Evolutionary conservation across 768 basidiomycete genomes (phyloP), one percentile per base, ranked within the genome.

Genomic region (Kondoa malvinella): DNA sequence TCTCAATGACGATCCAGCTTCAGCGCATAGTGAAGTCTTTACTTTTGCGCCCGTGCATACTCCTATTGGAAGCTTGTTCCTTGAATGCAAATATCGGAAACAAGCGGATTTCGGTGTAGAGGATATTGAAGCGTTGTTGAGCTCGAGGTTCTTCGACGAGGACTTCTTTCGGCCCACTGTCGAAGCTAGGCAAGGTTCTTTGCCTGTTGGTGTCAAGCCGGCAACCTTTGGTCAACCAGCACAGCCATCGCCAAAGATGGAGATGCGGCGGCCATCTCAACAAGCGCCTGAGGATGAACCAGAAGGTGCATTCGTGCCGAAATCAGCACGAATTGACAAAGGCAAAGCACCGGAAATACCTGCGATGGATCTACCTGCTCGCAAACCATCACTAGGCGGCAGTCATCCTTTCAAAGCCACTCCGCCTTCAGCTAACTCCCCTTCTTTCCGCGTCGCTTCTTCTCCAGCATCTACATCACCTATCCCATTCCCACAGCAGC

Each of bases 151-250:
- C 68, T 70, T 75, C 65, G 73, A 75, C 64, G 73, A 75, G 25
- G 73, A 75, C 65, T 74, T 73, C 57, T 75, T 75, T 65, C 50
- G 66, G 64, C 74, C 74, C 12, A 74, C 74, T 66, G 0, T 63
- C 32, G 27, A 26, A 65, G 3, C 33, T 61, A 50, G 21, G 21
- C 40, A 50, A 50, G 40, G n/a, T n/a, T n/a, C n/a, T n/a, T n/a
- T n/a, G n/a, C n/a, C n/a, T n/a, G n/a, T n/a, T n/a, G n/a, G n/a
- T n/a, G n/a, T n/a, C n/a, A n/a, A n/a, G n/a, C n/a, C n/a, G n/a
- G n/a, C n/a, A n/a, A n/a, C n/a, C n/a, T n/a, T n/a, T n/a, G 71
- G 69, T 4, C 70, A 71, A 4, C 69, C 71, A 21, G 67, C 71
- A 3, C 58, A 30, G 58, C 58, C 12, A 60, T 30, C 25, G n/a